Base-by-base conservation (phyloP, 352 stramenopile species). In the Globisporangium canariense region DNA sequence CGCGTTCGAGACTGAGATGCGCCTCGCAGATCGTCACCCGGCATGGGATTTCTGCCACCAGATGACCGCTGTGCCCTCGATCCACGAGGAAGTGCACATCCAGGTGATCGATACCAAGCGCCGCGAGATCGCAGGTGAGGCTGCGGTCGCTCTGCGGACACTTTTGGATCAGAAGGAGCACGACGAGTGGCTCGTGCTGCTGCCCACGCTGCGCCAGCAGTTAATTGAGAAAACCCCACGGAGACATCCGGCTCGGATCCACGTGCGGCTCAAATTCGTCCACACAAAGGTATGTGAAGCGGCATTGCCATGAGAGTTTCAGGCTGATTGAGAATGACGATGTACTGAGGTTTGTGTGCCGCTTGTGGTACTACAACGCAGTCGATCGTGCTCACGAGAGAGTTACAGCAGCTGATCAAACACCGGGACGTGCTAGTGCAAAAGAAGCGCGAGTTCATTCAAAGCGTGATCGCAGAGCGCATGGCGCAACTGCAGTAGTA, bases 161-260 rank as follows among this genome's bases (percentile, higher is more conserved):
- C 71, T 89, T 0, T 53, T 90, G 55, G 77, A 90, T 50, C 83
- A 92, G 59, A 84, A 83, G 47, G 63, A 83, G 5, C 76, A 89
- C 64, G 69, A 77, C 11, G 65, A 79, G n/a, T 89, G 83, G 81
- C 60, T 82, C 45, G 50, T 78, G 0, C 58, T 92, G 41, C 79
- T 74, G 38, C 79, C 74, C 36, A 92, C 83, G 30, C 61, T 92
- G 16, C 69, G 74, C 0, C 83, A 92, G 61, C 79, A 89, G 60
- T 60, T 85, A 5, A 49, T 89, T 2, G 83, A 92, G 62, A 77
- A 71, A 51, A 51, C 51, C 0, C 60, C 68, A 13, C 77, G 81
- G 3, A 34, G 60, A 0, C 65, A 70, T n/a, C 63, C 74, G 18
- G 79, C 81, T 8, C 71, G 69, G 49, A 53, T 93, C 16, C 76